Percentiles rank a stretch among this genome's conserved stretches.
phyloP scores from a whole-genome alignment of 192 early-diverging fungal species.

The Ambispora gerdemannii region DNA sequence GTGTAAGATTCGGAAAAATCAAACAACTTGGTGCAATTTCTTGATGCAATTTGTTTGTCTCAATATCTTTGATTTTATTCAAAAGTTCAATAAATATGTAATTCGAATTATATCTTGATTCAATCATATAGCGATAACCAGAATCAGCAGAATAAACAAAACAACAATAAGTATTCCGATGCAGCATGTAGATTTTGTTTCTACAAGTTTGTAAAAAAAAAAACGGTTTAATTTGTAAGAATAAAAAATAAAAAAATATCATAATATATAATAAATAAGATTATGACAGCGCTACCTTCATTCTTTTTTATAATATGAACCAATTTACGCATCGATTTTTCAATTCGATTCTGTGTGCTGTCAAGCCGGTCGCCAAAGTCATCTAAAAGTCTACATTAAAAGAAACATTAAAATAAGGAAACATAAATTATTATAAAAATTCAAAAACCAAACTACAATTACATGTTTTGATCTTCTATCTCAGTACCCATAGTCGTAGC shows the following conservation, averaged over 20 bases:
- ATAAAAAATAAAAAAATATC: not conserved
- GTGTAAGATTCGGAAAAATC: too few relatives aligned
- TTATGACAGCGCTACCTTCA: conserved; percentile 42
- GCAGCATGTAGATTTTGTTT: conserved; percentile 51
- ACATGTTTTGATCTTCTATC: conserved; percentile 55
- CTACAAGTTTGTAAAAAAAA: conserved; percentile 35
- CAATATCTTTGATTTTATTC: too few relatives aligned
- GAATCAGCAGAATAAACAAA: conserved; percentile 51
- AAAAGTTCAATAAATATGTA: too few relatives aligned
- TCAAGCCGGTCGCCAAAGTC: conserved; percentile 57
- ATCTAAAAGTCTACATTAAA: conserved; percentile 41
- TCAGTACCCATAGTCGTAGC: conserved; percentile 54
- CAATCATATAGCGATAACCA: conserved; percentile 47
- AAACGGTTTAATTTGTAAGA: not conserved
- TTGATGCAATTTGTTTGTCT: too few relatives aligned
- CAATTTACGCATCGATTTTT: conserved; percentile 51
- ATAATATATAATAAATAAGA: not conserved
- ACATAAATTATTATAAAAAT: not conserved
- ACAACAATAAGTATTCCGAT: conserved; percentile 53
- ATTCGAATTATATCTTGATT: too few relatives aligned
- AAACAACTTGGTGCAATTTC: too few relatives aligned
- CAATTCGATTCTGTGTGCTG: conserved; percentile 40
- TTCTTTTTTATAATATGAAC: conserved; percentile 52
- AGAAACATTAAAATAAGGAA: not conserved
- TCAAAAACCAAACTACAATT: not conserved